Evolutionary conservation across 2,329 filamentous ascomycete species (phyloP), one percentile per base, ranked within the genome.

Genomic region (Trichoderma sp.): DNA sequence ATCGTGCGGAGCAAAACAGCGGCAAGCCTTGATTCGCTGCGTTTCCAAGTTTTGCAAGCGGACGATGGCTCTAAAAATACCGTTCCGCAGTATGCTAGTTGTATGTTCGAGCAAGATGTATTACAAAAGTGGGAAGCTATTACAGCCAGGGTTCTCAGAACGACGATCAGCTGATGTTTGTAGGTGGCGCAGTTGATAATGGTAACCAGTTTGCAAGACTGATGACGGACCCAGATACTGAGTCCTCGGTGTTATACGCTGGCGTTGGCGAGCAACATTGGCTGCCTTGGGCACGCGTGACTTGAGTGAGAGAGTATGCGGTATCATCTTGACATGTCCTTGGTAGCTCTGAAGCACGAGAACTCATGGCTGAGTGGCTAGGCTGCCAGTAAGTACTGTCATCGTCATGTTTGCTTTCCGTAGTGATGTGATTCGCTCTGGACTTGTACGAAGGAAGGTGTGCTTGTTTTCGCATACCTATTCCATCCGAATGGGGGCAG

Each of bases 61-160:
- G 39, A 62, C 19, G 39, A 9, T 14, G 14, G 15, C 48, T 52
- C 58, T 62, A 52, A 52, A 61, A 62, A 54, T 62, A 62, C 30
- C 34, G 14, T 24, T 24, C 9, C 15, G 0, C 26, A 54, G 48
- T 15, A 30, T 54, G 17, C 28, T 24, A 62, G 34, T 34, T 34
- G 41, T 45, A 30, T 41, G 52, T 17, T 34, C 39, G 45, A 61
- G 19, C 34, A 45, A 45, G 30, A 7, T 17, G 30, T 24, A 44
- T 52, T 52, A 52, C 58, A 62, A 62, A 26, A 21, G 48, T 24
- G 51, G 34, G 50, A 34, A n/a, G 7, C 34, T 44, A 48, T 24
- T 12, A 21, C 15, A 17, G 9, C 48, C 45, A 48, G 43, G 41
- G 30, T 10, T 7, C 10, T 26, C 24, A 19, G 10, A 12, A 28